Evolutionary conservation across 2,329 filamentous ascomycete genomes (phyloP), one percentile per base, ranked within the genome.

Genomic region (Mycosphaerella arachidis): DNA sequence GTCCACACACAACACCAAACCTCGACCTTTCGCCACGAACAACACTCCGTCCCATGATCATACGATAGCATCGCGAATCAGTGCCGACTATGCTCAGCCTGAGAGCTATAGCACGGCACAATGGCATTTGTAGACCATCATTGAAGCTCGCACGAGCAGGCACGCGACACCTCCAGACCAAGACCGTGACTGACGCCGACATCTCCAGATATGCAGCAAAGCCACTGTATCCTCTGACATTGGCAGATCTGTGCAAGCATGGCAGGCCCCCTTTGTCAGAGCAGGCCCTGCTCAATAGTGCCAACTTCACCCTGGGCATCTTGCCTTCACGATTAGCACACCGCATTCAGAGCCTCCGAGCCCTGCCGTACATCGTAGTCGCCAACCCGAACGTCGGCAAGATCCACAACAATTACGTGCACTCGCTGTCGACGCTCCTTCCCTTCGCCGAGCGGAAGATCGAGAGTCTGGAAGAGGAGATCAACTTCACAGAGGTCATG

Each of bases 331-430:
- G 94, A 40, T 86, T 99, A 29, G 94, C 94, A 29, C 91, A 95
- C 73, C 91, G 94, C 58, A 96, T 99, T 65, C 90, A 96, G 74
- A 91, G 92, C 48, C 81, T 99, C 18, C 88, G 92, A 64, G 96
- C 96, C 73, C 85, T 99, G 8, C 94, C 94, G 0, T 99, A 93
- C 76, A 97, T 99, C 65, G 93, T 99, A 57, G 94, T 99, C 29
- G 92, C 93, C n/a, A 97, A 99, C 73, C 91, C 92, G 0, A 91
- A 97, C 73, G 92, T 99, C 67, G 90, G 88, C 29, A 88, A 89
- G 70, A 99, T 99, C 66, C 96, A 97, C 80, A 87, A 90, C 76
- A 97, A 97, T 76, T 99, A 99, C 75, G 82, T 96, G 48, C 92
- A 97, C 76, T 96, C 92, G 2, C 81, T 99, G 20, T 93, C 90